Conservation (phyloP, 306 rosid species). For the Cicer cuneatum region DNA sequence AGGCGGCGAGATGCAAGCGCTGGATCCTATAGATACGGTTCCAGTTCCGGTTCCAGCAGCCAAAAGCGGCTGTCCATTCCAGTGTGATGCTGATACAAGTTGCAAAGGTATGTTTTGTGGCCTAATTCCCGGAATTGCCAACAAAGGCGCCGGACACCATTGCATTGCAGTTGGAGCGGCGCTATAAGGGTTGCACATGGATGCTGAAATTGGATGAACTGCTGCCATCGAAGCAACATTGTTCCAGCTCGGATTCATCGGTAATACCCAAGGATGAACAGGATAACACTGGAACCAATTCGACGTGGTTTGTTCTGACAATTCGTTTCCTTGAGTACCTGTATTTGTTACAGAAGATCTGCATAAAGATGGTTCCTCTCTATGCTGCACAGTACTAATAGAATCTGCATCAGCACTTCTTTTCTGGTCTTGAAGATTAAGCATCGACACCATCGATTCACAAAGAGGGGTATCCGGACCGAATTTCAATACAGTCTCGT, state of each 20-base stretch:
- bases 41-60: too few species aligned
- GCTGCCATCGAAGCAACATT: slow-evolving; percentile 42
- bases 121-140: slow-evolving; percentile 57
- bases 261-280: slow-evolving; percentile 57
- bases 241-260: slow-evolving; percentile 55
- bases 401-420: slow-evolving; percentile 44
- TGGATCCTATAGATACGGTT: slow-evolving; percentile 47
- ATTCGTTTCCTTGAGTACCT: slow-evolving; percentile 48
- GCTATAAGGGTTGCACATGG: slow-evolving; percentile 17
- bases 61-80: slow-evolving; percentile 51
- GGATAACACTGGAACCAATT: slow-evolving; percentile 52
- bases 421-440: slow-evolving; percentile 52
- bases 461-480: slow-evolving; percentile 63
- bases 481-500: slow-evolving; percentile 56
- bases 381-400: slow-evolving; percentile 43
- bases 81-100: slow-evolving; percentile 54
- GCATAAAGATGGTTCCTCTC: slow-evolving; percentile 50
- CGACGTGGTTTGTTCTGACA: slow-evolving; percentile 44
- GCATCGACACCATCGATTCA: slow-evolving; percentile 57
- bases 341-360: slow-evolving; percentile 49
- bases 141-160: slow-evolving; percentile 55
- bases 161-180: slow-evolving; percentile 47
- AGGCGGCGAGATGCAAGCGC: slow-evolving; percentile 50
- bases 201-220: slow-evolving; percentile 41
- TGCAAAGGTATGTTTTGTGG: slow-evolving; percentile 57